Percentiles rank a stretch among this genome's conserved stretches.
These are phyloP conservation scores for Periglandula ipomoeae DNA, from an alignment of 2,329 filamentous ascomycete species.

Conservation along the genomic window DNA sequence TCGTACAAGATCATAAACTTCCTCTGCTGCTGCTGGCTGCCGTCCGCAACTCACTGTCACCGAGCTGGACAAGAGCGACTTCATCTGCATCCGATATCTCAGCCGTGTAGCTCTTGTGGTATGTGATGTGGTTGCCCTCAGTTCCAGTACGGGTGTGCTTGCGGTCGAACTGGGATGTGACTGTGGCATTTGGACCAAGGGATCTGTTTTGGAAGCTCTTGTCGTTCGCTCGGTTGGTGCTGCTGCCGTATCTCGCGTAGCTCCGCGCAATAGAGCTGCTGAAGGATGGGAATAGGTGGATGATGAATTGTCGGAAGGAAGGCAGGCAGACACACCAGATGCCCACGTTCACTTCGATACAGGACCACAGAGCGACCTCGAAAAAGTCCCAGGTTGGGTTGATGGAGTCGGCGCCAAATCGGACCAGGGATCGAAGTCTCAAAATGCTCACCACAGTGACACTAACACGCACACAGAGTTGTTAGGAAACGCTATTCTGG, in stretches of 20 bases:
- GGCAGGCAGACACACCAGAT: constrained; percentile 18
- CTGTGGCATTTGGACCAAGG: background rate
- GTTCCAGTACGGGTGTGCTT: background rate
- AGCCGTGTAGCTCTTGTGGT: constrained; percentile 2
- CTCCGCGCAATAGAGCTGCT: background rate
- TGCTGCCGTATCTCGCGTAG: background rate
- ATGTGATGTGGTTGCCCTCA: background rate
- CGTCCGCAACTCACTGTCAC: background rate
- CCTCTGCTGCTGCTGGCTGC: constrained; percentile 1
- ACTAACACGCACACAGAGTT: too few relatives aligned
- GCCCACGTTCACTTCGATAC: constrained; percentile 15
- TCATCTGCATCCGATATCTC: constrained; percentile 2
- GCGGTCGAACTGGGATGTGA: background rate
- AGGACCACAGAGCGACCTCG: constrained; percentile 17
- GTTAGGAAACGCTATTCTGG: too few relatives aligned
- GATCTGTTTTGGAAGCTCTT: too few relatives aligned
- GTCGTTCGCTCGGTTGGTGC: background rate
- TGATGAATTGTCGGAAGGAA: constrained; percentile 16
- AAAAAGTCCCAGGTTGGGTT: constrained; percentile 18
- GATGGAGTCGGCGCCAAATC: constrained; percentile 11
- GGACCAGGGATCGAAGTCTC: constrained; percentile 14
- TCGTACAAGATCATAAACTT: background rate
- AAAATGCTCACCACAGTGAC: constrained; percentile 17
- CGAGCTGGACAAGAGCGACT: background rate
- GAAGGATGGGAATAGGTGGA: constrained; percentile 6